These are phyloP conservation scores for Chamaecyparis obtusa DNA, from an alignment of 75 land plant species.

Conservation along the genomic window DNA sequence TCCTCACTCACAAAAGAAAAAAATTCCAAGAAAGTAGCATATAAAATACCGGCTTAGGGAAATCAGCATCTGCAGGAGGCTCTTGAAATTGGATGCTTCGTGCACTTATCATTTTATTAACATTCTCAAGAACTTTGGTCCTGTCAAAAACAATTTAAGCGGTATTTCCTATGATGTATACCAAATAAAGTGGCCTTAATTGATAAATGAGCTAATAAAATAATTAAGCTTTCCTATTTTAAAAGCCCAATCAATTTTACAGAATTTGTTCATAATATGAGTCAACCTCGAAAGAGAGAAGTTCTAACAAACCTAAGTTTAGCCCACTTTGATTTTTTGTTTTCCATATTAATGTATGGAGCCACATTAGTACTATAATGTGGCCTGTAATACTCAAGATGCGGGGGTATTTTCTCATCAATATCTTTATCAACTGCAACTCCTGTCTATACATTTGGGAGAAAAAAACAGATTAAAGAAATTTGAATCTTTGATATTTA, in stretches of 20 bases:
- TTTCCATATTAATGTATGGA: constrained; percentile 80
- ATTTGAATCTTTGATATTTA: no score
- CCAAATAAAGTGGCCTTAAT: no score
- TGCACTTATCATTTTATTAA: neutral
- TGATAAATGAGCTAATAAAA: neutral
- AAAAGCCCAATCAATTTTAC: neutral
- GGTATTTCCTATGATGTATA: no score
- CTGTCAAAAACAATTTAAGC: neutral
- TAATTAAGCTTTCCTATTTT: neutral
- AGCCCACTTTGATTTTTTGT: constrained; percentile 55
- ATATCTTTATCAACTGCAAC: constrained; percentile 78
- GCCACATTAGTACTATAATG: constrained; percentile 75
- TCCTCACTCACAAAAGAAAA: neutral
- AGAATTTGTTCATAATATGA: neutral
- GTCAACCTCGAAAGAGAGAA: no score
- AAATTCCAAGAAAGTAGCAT: neutral
- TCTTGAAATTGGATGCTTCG: neutral
- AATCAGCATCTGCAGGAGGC: neutral
- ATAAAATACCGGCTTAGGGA: neutral
- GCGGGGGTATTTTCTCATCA: constrained; percentile 68
- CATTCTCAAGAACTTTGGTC: neutral
- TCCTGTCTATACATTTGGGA: constrained; percentile 49
- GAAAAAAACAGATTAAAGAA: neutral
- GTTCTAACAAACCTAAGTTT: constrained; percentile 36
- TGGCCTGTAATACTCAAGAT: constrained; percentile 70